Evolutionary conservation across 257 asterid genomes (phyloP), one percentile per base, ranked within the genome.

Genomic region (Solanum acaule): DNA sequence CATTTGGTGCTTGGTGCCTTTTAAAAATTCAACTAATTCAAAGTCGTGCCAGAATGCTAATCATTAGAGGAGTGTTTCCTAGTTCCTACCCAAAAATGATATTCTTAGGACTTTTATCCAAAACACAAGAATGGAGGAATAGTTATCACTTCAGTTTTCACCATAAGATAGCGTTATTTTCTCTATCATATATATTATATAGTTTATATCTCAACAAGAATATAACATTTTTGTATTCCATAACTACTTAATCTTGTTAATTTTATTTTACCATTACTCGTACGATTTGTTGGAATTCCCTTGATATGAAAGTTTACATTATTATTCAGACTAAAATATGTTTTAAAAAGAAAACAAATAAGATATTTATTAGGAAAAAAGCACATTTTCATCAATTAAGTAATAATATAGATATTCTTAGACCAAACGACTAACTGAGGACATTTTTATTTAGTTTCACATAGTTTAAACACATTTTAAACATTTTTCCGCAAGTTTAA

Each of bases 41-140:
- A 65, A 65, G 2, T 65, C 34, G 34, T 12, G 34, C 9, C 34
- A 65, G 15, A 65, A 65, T 11, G 20, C 2, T 22, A 65, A 1
- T 2, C 34, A n/a, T 65, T 65, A 13, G 20, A 5, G 9, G 18
- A 25, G 9, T 0, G 4, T n/a, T 65, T 65, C 2, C 16, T n/a
- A 63, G 6, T n/a, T 65, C 34, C 9, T 12, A 65, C 9, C 9
- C 13, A 25, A 65, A 25, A 25, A 65, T 65, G 73, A 5, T 65
- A 65, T 2, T 11, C 1, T 6, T 3, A n/a, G 2, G 2, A 11
- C 4, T 5, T 25, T 2, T 65, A n/a, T 25, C 0, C 1, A 63
- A n/a, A 63, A 63, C 71, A 5, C 5, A 67, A 25, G 33, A 13
- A 68, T 27, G 20, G 5, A 27, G 37, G 1, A 68, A 29, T 27